These are phyloP conservation scores for Ananas comosus DNA, from an alignment of 176 grass and related monocot species.

Conservation along the genomic window DNA sequence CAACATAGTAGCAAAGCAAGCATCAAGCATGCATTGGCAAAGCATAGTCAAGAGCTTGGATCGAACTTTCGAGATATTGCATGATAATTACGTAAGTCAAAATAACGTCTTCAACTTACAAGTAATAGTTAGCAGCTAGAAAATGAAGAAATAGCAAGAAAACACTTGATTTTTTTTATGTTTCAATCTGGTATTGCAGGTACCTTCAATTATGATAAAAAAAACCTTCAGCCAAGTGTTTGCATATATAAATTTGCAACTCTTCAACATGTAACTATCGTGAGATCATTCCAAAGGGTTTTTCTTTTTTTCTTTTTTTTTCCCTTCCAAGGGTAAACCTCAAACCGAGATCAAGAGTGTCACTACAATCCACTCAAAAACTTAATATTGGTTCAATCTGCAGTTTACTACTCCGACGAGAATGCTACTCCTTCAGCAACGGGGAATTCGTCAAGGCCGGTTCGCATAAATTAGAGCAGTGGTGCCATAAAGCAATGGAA, in stretches of 20 bases:
- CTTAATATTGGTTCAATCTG: background rate
- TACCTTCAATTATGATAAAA: conserved; percentile 67
- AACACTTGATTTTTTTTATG: conserved; percentile 1
- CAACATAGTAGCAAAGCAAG: conserved; percentile 57
- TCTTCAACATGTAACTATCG: conserved; percentile 66
- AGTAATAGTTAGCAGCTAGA: background rate
- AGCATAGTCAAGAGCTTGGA: conserved; percentile 61
- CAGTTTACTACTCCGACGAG: conserved; percentile 80
- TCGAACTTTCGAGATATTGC: conserved; percentile 45
- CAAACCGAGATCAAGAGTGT: too few relatives aligned
- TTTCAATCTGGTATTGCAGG: conserved; percentile 38
- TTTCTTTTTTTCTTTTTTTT: background rate
- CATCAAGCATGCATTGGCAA: conserved; percentile 73
- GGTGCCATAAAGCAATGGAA: conserved; percentile 55
- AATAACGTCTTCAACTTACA: background rate
- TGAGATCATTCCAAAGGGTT: too few relatives aligned
- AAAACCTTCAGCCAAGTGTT: conserved; percentile 80
- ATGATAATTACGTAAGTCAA: conserved; percentile 48
- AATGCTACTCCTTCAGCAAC: conserved; percentile 95
- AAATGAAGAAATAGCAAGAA: background rate
- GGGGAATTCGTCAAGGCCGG: conserved; percentile 77
- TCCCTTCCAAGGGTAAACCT: background rate
- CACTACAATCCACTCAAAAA: background rate
- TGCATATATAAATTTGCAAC: conserved; percentile 87
- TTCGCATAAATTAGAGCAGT: conserved; percentile 71